Evolutionary conservation across 371 early-diverging fungal species (phyloP).

Genomic region (Mortierella sp.): DNA sequence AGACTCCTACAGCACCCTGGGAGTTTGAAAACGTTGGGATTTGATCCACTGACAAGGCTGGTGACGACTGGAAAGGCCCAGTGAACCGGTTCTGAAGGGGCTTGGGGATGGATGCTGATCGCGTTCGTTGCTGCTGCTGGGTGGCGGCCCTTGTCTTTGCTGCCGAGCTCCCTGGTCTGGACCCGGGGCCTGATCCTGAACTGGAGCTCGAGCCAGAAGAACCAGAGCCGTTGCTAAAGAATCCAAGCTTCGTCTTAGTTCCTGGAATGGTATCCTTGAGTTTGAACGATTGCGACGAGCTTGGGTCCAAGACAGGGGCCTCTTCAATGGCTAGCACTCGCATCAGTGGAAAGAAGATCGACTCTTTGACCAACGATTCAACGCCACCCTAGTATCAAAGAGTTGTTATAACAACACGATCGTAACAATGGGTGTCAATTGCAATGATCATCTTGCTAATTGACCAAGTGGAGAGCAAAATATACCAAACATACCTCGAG

Average conservation of each 20-base stretch:
- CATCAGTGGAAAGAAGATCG: constrained; percentile 31
- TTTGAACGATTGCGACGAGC: no score
- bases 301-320: constrained; percentile 18
- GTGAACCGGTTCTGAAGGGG: constrained; percentile 22
- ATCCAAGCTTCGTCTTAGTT: constrained; percentile 18
- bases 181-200: neutral
- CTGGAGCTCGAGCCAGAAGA: no score
- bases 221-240: constrained; percentile 9
- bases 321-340: constrained; percentile 32
- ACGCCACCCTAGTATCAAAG: constrained; percentile 32
- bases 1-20: constrained; percentile 25
- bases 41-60: constrained; percentile 23
- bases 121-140: constrained; percentile 9
- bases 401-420: no score
- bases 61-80: constrained; percentile 8
- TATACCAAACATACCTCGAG: constrained; percentile 16
- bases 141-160: neutral
- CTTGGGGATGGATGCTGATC: constrained; percentile 42
- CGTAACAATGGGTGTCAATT: no score
- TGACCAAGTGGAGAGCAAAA: neutral
- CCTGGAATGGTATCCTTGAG: neutral
- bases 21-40: constrained; percentile 37
- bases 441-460: no score
- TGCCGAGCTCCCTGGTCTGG: no score
- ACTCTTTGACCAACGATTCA: constrained; percentile 24